phyloP scores from a whole-genome alignment of 768 basidiomycete species.

The Lentinus tigrinus region DNA sequence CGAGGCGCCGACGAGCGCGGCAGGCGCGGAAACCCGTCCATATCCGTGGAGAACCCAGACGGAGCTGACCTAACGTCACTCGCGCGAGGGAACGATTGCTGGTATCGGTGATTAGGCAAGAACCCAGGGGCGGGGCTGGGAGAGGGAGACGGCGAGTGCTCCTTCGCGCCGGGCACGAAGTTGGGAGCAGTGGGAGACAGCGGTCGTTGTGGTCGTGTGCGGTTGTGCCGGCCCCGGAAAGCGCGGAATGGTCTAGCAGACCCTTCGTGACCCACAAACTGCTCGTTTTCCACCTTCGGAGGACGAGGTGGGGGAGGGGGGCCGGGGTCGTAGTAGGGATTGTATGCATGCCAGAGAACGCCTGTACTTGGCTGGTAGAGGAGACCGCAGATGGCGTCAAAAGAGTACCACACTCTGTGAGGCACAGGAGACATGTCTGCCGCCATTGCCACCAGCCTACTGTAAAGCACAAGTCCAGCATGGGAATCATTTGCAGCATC shows the following conservation, averaged over 20 bases:
- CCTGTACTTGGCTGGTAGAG: constrained; percentile 40
- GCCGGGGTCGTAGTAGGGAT: constrained; percentile 73
- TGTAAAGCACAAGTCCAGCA: constrained; percentile 56
- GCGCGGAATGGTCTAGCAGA: background rate
- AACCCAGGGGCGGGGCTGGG: background rate
- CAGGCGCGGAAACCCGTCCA: background rate
- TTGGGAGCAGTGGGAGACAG: constrained; percentile 11
- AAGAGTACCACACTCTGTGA: constrained; percentile 48
- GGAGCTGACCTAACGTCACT: background rate
- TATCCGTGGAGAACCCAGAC: background rate
- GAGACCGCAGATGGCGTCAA: constrained; percentile 49
- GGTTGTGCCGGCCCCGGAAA: constrained; percentile 2
- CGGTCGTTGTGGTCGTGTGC: constrained; percentile 4
- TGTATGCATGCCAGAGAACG: constrained; percentile 50
- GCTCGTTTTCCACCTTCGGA: background rate
- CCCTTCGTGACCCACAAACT: background rate
- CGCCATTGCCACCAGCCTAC: constrained; percentile 44
- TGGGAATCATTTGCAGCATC: constrained; percentile 77
- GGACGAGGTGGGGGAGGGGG: constrained; percentile 53
- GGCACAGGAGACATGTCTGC: constrained; percentile 35
- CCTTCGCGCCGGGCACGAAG: constrained; percentile 11
- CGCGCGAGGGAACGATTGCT: background rate
- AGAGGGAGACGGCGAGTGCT: constrained; percentile 5
- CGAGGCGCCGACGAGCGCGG: background rate
- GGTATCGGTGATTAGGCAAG: background rate